These are phyloP conservation scores for Viola odorata DNA, from an alignment of 345 rosid genomes.

Conservation along the genomic window DNA sequence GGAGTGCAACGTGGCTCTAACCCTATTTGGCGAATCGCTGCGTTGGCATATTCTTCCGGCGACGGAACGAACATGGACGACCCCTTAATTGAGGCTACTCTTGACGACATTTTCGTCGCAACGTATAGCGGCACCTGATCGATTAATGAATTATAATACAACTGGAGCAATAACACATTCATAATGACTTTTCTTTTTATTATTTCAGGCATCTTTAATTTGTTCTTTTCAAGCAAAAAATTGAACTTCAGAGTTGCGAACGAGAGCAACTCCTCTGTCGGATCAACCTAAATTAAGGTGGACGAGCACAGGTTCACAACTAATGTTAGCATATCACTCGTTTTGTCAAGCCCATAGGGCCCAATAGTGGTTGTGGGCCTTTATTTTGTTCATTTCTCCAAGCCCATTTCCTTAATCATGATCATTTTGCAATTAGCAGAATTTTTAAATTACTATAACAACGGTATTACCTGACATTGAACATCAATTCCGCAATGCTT, in stretches of 20 bases:
- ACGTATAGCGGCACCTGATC: conserved; percentile 68
- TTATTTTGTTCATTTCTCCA: not conserved
- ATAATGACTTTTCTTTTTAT: not conserved
- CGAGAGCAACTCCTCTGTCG: too few relatives aligned
- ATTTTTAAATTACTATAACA: not conserved
- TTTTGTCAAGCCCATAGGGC: not conserved
- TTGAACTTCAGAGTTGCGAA: too few relatives aligned
- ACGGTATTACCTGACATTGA: conserved; percentile 65
- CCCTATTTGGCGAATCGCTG: conserved; percentile 52
- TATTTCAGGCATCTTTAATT: too few relatives aligned
- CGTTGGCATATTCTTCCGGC: conserved; percentile 50
- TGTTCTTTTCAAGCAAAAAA: too few relatives aligned
- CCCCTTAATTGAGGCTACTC: conserved; percentile 43
- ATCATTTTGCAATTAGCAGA: not conserved
- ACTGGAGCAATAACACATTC: not conserved
- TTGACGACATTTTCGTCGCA: conserved; percentile 68
- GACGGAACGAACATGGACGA: conserved; percentile 53
- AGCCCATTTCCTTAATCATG: not conserved
- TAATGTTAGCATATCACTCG: not conserved
- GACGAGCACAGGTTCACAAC: not conserved
- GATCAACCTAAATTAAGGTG: too few relatives aligned
- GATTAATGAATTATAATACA: not conserved
- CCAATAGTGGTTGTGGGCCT: not conserved
- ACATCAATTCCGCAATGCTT: conserved; percentile 60
- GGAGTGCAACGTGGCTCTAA: conserved; percentile 62